Conservation (phyloP, 352 stramenopile species). For the Phytophthora niederhauseri region DNA sequence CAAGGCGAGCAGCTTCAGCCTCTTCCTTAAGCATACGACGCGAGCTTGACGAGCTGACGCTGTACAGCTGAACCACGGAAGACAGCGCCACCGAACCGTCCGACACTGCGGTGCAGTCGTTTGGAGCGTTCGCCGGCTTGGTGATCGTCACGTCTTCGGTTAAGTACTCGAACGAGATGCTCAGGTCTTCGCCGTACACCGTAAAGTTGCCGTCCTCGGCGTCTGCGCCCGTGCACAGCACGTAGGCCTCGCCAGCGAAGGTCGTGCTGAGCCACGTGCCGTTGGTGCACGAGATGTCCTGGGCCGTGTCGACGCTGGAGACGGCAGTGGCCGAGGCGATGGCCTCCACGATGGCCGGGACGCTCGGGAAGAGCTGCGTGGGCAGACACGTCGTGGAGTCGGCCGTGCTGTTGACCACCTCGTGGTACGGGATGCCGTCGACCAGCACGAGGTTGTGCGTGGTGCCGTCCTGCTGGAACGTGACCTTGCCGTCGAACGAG, state of each 20-base stretch:
- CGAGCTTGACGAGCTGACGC: conserved; percentile 18
- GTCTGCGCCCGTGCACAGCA: conserved; percentile 44
- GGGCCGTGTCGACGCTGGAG: conserved; percentile 39
- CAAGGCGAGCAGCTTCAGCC: conserved; percentile 27
- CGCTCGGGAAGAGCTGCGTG: conserved; percentile 33
- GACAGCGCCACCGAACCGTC: conserved; percentile 34
- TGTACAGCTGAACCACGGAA: conserved; percentile 40
- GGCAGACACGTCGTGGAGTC: conserved; percentile 34
- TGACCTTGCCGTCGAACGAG: conserved; percentile 50
- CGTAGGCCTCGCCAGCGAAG: conserved; percentile 51
- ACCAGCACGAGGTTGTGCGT: conserved; percentile 53
- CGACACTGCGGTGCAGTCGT: conserved; percentile 29
- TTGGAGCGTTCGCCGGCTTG: conserved; percentile 32
- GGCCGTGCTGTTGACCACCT: conserved; percentile 26
- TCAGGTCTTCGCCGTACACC: conserved; percentile 51
- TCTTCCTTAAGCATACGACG: conserved; percentile 32
- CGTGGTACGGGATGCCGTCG: conserved; percentile 43
- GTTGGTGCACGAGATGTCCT: conserved; percentile 48
- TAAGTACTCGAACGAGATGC: conserved; percentile 38
- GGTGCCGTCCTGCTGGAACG: conserved; percentile 38
- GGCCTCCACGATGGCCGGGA: conserved; percentile 39
- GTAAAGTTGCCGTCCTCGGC: conserved; percentile 36
- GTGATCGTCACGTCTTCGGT: conserved; percentile 31
- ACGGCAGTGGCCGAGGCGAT: conserved; percentile 40
- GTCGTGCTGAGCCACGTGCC: conserved; percentile 45